phyloP scores from a whole-genome alignment of 345 rosid species.

The Erysimum cheiranthoides region DNA sequence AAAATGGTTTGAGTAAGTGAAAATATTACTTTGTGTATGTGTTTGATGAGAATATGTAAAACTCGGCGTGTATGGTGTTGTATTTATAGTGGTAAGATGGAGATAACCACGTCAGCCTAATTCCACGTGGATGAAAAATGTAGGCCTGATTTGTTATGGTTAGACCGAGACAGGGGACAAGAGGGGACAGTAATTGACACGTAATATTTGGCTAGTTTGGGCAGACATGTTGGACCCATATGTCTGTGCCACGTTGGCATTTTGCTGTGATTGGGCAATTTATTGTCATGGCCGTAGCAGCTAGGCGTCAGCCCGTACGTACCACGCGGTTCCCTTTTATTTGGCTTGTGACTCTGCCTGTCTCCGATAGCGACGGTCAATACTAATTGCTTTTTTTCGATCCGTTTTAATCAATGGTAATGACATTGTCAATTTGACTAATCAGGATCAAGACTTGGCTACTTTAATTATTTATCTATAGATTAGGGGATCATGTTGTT shows the following conservation, averaged over 20 bases:
- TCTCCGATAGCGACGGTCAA: conserved; percentile 35
- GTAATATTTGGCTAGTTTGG: conserved; percentile 23
- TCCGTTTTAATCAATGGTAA: conserved; percentile 5
- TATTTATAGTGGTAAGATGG: conserved; percentile 8
- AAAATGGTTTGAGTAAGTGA: background rate
- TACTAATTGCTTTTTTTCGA: conserved; percentile 3
- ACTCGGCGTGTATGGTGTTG: conserved; percentile 12
- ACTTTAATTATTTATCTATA: background rate
- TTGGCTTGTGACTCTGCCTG: conserved; percentile 38
- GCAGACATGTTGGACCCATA: conserved; percentile 54
- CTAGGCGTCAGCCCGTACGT: conserved; percentile 42
- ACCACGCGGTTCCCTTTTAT: conserved; percentile 42
- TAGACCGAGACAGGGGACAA: conserved; percentile 36
- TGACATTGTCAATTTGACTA: conserved; percentile 17
- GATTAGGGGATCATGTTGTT: conserved; percentile 19
- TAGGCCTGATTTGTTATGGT: background rate
- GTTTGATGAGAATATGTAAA: background rate
- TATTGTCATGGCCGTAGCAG: conserved; percentile 39
- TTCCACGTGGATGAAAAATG: background rate
- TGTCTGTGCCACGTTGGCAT: conserved; percentile 61
- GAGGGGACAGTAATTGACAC: conserved; percentile 53
- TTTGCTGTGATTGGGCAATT: conserved; percentile 36
- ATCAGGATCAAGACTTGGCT: conserved; percentile 17
- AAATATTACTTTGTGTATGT: background rate
- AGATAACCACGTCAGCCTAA: conserved; percentile 19